A percentile compares a stretch with the other conserved stretches of the same genome.
phyloP scores from a whole-genome alignment of 2,329 filamentous ascomycete genomes.

The Fusarium camptoceras region DNA sequence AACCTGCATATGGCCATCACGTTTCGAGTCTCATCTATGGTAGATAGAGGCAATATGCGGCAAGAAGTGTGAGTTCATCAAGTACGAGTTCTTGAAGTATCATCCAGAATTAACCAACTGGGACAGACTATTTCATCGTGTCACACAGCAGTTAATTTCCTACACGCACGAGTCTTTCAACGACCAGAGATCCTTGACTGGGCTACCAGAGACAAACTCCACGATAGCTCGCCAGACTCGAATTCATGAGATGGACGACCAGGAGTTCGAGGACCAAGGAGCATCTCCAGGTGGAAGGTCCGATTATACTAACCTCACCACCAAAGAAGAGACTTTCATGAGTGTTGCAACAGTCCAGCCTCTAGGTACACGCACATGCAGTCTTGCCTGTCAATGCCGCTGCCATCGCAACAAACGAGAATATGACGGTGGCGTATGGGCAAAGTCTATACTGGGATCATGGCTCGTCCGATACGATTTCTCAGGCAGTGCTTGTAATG shows the following conservation, averaged over 20 bases:
- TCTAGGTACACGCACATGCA: neutral
- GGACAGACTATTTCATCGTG: neutral
- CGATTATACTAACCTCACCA: neutral
- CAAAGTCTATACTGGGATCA: neutral
- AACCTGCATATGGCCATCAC: slow-evolving; percentile 1
- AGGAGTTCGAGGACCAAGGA: rapidly evolving
- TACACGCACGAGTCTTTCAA: neutral
- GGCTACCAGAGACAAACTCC: rapidly evolving
- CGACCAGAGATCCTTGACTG: rapidly evolving
- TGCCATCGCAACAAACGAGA: slow-evolving; percentile 6
- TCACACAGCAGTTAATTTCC: neutral
- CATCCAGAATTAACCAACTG: rapidly evolving
- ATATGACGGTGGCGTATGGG: neutral
- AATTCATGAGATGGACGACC: neutral
- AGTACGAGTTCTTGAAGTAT: neutral
- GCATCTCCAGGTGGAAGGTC: too few species aligned
- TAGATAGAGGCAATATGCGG: neutral
- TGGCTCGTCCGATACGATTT: neutral
- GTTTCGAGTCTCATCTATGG: neutral
- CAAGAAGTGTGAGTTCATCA: slow-evolving; percentile 20
- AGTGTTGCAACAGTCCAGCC: neutral
- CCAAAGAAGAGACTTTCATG: neutral
- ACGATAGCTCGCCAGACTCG: rapidly evolving
- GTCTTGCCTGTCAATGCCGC: slow-evolving; percentile 1
- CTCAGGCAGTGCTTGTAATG: rapidly evolving